Percentiles rank a stretch among this genome's conserved stretches.
Conservation (phyloP, 1,284 basidiomycete species). For the Irpex sp. region DNA sequence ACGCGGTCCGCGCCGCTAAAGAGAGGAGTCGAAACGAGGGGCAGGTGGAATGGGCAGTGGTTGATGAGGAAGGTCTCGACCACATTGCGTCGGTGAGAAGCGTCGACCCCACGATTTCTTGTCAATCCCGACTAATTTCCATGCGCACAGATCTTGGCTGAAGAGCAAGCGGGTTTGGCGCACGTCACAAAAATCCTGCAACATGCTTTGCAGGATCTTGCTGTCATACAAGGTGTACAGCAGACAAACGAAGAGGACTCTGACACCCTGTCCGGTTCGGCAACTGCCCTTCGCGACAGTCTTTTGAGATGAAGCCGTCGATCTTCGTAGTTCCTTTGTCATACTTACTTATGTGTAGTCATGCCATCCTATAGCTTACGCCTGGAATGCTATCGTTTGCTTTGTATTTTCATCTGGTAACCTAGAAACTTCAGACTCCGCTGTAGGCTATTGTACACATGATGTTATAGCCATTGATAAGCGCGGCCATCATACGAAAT, state of each 20-base stretch:
- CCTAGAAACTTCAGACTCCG: neutral
- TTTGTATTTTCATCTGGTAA: neutral
- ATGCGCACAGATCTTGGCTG: constrained; percentile 58
- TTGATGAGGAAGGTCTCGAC: constrained; percentile 78
- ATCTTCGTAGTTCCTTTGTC: neutral
- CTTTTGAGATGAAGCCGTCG: constrained; percentile 24
- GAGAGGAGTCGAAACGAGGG: constrained; percentile 49
- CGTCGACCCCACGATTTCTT: constrained; percentile 16
- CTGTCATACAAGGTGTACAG: constrained; percentile 59
- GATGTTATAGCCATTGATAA: neutral
- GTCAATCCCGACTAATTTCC: neutral
- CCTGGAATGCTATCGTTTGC: neutral
- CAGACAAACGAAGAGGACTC: constrained; percentile 31
- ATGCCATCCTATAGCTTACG: neutral
- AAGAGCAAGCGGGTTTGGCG: constrained; percentile 78
- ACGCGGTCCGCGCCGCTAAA: constrained; percentile 66
- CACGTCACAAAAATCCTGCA: constrained; percentile 77
- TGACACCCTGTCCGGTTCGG: constrained; percentile 25
- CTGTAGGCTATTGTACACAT: neutral
- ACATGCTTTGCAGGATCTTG: constrained; percentile 65
- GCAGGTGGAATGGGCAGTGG: constrained; percentile 72
- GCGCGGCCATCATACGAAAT: neutral
- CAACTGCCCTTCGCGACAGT: constrained; percentile 34
- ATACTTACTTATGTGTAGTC: neutral
- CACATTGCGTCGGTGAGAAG: constrained; percentile 66